Conservation (phyloP, 345 rosid species). For the Reutealis trisperma region DNA sequence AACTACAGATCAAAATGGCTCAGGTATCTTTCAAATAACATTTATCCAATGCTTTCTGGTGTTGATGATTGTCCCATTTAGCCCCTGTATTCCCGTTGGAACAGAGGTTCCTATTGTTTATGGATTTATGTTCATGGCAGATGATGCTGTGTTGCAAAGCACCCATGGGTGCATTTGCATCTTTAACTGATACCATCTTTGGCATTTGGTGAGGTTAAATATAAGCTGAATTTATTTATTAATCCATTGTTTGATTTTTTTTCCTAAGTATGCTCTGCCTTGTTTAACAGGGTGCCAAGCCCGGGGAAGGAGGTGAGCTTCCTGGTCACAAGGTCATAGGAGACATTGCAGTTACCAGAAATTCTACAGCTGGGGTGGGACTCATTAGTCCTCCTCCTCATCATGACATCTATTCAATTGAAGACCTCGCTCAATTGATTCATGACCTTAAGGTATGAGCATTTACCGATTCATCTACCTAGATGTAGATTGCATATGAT, state of each 20-base stretch:
- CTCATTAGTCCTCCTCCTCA: conserved; percentile 99
- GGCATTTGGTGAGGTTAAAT: conserved; percentile 53
- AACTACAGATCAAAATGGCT: conserved; percentile 98
- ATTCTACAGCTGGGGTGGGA: conserved; percentile 98
- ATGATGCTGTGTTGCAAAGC: conserved; percentile 58
- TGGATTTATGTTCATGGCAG: conserved; percentile 59
- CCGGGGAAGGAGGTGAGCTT: conserved; percentile 99
- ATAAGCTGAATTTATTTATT: conserved; percentile 24
- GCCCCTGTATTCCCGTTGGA: conserved; percentile 45
- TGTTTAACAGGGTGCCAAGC: conserved; percentile 88
- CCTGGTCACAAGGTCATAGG: conserved; percentile 99
- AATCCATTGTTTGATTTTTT: conserved; percentile 15
- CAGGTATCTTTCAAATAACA: conserved; percentile 58
- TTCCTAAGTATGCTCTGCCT: conserved; percentile 25
- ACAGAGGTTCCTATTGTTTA: conserved; percentile 49
- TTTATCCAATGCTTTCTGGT: neutral
- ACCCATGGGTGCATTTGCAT: conserved; percentile 43
- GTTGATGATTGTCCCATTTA: conserved; percentile 27
- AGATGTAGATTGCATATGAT: neutral
- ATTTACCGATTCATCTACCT: neutral
- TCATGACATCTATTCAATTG: conserved; percentile 98
- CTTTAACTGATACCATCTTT: conserved; percentile 43
- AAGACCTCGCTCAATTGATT: conserved; percentile 97
- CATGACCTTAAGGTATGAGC: conserved; percentile 94
- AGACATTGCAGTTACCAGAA: conserved; percentile 94